These are phyloP conservation scores for Monosporascus cannonballus DNA, from an alignment of 2,329 filamentous ascomycete genomes.

Conservation along the genomic window DNA sequence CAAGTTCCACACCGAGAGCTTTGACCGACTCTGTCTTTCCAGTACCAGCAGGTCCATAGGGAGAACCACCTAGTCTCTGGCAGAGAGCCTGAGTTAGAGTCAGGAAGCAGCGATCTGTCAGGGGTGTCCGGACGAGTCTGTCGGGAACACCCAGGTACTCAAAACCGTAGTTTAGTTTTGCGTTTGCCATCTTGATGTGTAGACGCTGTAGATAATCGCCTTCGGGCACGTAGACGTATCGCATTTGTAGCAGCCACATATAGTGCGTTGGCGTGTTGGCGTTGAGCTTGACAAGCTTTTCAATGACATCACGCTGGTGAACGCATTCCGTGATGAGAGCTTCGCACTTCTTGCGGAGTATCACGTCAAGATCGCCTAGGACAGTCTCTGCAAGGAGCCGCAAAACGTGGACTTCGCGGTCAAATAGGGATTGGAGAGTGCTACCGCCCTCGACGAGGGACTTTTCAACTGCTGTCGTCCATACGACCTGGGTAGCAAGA, in stretches of 20 bases:
- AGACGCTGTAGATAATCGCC: conserved; percentile 79
- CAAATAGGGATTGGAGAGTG: conserved; percentile 65
- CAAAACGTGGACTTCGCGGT: conserved; percentile 79
- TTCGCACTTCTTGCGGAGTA: conserved; percentile 93
- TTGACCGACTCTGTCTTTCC: conserved; percentile 99
- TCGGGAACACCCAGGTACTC: conserved; percentile 97
- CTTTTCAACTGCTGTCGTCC: conserved; percentile 82
- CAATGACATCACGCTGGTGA: conserved; percentile 89
- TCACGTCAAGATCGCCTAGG: conserved; percentile 78
- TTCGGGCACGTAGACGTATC: conserved; percentile 80
- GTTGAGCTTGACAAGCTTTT: conserved; percentile 71
- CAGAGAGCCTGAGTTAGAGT: conserved; percentile 94
- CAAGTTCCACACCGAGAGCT: conserved; percentile 90
- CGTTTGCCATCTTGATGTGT: conserved; percentile 94
- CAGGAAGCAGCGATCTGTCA: conserved; percentile 97
- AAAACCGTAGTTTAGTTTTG: conserved; percentile 90
- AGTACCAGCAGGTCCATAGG: conserved; percentile 94
- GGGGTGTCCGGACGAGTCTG: conserved; percentile 88
- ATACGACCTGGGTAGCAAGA: conserved; percentile 85
- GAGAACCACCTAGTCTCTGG: conserved; percentile 91
- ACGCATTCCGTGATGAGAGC: conserved; percentile 98
- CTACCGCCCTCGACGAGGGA: conserved; percentile 66
- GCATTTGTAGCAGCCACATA: conserved; percentile 94
- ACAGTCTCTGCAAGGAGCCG: conserved; percentile 83
- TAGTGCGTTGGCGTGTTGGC: conserved; percentile 76